These are phyloP conservation scores for Penicillium canariense DNA, from an alignment of 495 filamentous ascomycete species.

Conservation along the genomic window DNA sequence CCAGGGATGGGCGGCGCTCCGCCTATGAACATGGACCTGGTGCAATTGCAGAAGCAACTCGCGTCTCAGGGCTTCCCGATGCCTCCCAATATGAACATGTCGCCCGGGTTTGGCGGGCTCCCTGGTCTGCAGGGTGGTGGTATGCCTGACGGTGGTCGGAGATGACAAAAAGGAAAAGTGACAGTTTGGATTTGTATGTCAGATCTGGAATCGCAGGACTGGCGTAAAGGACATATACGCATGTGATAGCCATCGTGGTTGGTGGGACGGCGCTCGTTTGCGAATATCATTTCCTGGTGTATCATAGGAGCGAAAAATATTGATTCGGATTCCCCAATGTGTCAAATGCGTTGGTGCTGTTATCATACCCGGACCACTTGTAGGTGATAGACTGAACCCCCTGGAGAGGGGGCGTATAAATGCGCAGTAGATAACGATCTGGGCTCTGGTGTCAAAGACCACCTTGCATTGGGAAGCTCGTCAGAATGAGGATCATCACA, in stretches of 20 bases:
- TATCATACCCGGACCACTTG: neutral
- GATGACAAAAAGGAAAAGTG: slow-evolving; percentile 9
- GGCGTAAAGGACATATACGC: slow-evolving; percentile 30
- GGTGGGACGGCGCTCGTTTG: slow-evolving; percentile 18
- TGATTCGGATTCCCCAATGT: slow-evolving; percentile 6
- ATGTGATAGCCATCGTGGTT: slow-evolving; percentile 16
- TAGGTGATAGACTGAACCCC: neutral
- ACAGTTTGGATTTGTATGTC: slow-evolving; percentile 15
- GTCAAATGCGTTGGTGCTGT: neutral
- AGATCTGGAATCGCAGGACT: slow-evolving; percentile 14
- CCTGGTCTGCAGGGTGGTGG: slow-evolving; percentile 46
- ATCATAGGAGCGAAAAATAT: slow-evolving; percentile 18
- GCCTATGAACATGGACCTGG: slow-evolving; percentile 64
- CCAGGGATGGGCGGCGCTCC: slow-evolving; percentile 46
- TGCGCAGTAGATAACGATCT: neutral
- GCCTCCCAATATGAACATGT: slow-evolving; percentile 39
- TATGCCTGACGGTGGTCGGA: slow-evolving; percentile 37
- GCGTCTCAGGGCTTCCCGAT: slow-evolving; percentile 38
- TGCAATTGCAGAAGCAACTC: slow-evolving; percentile 59
- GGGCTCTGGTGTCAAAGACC: slow-evolving; percentile 59
- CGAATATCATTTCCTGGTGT: slow-evolving; percentile 26
- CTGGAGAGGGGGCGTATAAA: too few species aligned
- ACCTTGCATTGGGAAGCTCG: slow-evolving; percentile 94
- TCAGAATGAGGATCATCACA: slow-evolving; percentile 82
- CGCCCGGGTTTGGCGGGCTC: slow-evolving; percentile 37